Evolutionary conservation across 1,284 basidiomycete species (phyloP).

Genomic region (Trametes polyzona): DNA sequence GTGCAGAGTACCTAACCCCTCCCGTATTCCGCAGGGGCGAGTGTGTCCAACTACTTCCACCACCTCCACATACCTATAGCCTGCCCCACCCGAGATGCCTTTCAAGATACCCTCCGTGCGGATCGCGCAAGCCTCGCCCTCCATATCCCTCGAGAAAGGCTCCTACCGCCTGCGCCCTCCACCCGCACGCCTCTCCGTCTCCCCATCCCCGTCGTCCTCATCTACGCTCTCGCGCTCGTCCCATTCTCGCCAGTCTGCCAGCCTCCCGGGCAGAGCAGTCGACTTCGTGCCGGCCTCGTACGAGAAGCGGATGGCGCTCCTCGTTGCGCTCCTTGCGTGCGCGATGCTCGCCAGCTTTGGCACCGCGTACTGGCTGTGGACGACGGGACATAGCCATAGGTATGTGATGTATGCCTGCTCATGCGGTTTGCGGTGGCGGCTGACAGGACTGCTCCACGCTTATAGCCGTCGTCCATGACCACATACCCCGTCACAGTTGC

Average conservation of each 20-base stretch:
- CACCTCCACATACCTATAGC: too few relatives aligned
- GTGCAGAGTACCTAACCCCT: too few relatives aligned
- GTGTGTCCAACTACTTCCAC: too few relatives aligned
- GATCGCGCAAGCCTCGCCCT: conserved; percentile 52
- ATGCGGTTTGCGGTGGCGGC: too few relatives aligned
- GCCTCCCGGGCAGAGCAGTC: background rate
- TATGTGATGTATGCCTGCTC: background rate
- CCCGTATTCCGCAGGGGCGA: too few relatives aligned
- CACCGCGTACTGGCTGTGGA: conserved; percentile 65
- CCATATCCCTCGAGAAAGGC: conserved; percentile 64
- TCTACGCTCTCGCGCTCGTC: background rate
- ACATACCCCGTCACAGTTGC: too few relatives aligned
- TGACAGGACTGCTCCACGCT: too few relatives aligned
- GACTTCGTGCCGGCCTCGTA: conserved; percentile 23
- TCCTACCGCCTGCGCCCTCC: conserved; percentile 62
- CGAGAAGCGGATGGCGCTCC: conserved; percentile 37
- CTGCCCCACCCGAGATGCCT: too few relatives aligned
- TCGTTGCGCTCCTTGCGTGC: conserved; percentile 52
- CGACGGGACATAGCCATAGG: conserved; percentile 34
- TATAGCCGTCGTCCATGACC: too few relatives aligned
- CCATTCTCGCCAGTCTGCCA: background rate
- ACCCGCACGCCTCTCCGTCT: conserved; percentile 20
- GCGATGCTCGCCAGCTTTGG: conserved; percentile 57
- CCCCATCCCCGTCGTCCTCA: conserved; percentile 8
- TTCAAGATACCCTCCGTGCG: conserved; percentile 28